Evolutionary conservation across 164 flowering plant species (phyloP), one percentile per base, ranked within the genome.

Genomic region (Vitis riparia): DNA sequence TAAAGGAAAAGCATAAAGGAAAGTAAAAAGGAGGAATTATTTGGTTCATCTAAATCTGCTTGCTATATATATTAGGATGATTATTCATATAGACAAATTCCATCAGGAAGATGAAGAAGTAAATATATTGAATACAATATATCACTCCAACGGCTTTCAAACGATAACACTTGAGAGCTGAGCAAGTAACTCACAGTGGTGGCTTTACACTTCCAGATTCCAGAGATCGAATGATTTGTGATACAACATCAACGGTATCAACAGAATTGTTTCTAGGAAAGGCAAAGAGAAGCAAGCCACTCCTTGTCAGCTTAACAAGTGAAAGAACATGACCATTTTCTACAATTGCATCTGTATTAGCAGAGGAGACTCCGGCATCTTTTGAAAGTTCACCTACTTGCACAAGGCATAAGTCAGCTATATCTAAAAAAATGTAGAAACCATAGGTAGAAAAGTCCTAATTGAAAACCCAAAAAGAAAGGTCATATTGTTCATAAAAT

Each of bases 301-400:
- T 93, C 76, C 85, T 83, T 50, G 89, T 90, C 62, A 93, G 82
- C 89, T 91, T 93, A 49, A 93, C 96, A 27, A 93, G 78, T 17
- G 95, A 90, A 75, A 93, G 88, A 66, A 47, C 55, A 63, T n/a
- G 49, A 66, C 57, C 65, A 27, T 27, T 64, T 15, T 74, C 81
- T 37, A 27, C 67, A 73, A 59, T 56, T 48, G 51, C 51, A 44
- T 79, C 81, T 14, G 51, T 68, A 47, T 68, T 71, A 11, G 69
- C 60, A 68, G 68, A 12, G 16, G 78, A 32, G 11, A 27, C 37
- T 57, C 55, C 49, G 8, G 55, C 68, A 49, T 65, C 74, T 66
- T 76, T 75, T 50, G 69, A 51, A 64, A 48, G 63, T 71, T 70
- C 75, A 66, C 76, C 91, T 79, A 78, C 69, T 59, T 69, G 60